Evolutionary conservation across 2,329 filamentous ascomycete species (phyloP), one percentile per base, ranked within the genome.

Genomic region (Thielaviopsis ethacetica): DNA sequence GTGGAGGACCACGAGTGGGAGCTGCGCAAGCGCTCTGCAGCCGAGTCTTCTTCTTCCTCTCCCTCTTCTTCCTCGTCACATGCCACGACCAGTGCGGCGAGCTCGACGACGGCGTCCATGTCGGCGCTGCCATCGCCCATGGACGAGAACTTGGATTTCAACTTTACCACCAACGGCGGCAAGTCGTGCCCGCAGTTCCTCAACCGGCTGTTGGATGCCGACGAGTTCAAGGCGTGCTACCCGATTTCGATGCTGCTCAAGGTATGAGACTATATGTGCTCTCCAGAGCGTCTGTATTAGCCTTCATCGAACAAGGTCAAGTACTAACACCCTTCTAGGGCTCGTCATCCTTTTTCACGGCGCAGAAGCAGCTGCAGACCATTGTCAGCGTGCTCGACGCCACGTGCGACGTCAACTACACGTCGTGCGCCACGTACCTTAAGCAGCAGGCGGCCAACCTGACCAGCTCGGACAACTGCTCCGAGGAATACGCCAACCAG

Each of bases 181-280:
- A 69, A 72, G 30, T 72, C 73, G 5, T 91, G 86, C 66, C 80
- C 82, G 2, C 68, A 68, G 5, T 91, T 91, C 71, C 84, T 95
- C 69, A 75, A 79, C 56, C 69, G 69, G 2, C 82, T 95, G 65
- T 76, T 93, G 56, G 72, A 71, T 53, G 80, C 88, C 67, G 67
- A 76, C 5, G 82, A 80, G 3, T 89, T 93, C 65, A 78, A 81
- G 64, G 69, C 77, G 56, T 97, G 91, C 72, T 82, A 91, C 64
- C 88, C 91, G 0, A 76, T 96, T 60, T 95, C 91, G 1, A 76
- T 95, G 65, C 79, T 97, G 63, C 75, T 97, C 10, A 82, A 87
- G 75, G 86, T 88, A 15, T 21, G 9, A n/a, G n/a, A n/a, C n/a
- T n/a, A n/a, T n/a, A n/a, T n/a, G n/a, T n/a, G n/a, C n/a, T n/a